Conservation (phyloP, 129 eudicot species). For the Ambrosia artemisiifolia region DNA sequence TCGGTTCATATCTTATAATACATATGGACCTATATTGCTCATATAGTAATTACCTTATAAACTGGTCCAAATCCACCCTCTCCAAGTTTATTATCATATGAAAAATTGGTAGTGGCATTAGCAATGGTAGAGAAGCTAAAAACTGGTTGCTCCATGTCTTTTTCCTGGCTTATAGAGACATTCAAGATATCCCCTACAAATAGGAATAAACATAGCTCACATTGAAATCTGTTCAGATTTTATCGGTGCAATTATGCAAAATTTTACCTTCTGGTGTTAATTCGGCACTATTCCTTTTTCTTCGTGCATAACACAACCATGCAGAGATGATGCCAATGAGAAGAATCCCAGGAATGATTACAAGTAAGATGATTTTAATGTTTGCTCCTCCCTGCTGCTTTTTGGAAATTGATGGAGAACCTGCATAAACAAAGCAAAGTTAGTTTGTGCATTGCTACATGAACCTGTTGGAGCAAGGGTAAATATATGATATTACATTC, state of each 20-base stretch:
- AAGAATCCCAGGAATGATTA: too few relatives aligned
- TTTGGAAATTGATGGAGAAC: not conserved
- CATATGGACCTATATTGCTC: not conserved
- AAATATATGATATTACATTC: not conserved
- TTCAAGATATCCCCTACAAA: not conserved
- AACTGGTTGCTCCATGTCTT: constrained; percentile 40
- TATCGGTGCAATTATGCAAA: not conserved
- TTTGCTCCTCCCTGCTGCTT: too few relatives aligned
- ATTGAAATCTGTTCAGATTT: not conserved
- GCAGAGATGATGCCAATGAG: too few relatives aligned
- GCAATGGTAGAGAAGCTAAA: constrained; percentile 30
- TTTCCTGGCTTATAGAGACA: not conserved
- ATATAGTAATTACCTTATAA: too few relatives aligned
- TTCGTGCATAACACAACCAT: too few relatives aligned
- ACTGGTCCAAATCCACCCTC: too few relatives aligned
- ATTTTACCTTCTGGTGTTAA: constrained; percentile 17
- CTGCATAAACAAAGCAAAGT: constrained; percentile 1
- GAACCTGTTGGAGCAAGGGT: too few relatives aligned
- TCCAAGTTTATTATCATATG: too few relatives aligned
- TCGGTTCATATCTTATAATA: not conserved
- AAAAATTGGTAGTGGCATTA: constrained; percentile 45
- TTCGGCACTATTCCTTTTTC: not conserved
- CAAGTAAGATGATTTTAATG: too few relatives aligned
- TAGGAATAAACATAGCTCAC: not conserved
- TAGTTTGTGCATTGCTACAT: not conserved